Evolutionary conservation across 306 rosid genomes (phyloP).

Genomic region (Lathyrus sativus): DNA sequence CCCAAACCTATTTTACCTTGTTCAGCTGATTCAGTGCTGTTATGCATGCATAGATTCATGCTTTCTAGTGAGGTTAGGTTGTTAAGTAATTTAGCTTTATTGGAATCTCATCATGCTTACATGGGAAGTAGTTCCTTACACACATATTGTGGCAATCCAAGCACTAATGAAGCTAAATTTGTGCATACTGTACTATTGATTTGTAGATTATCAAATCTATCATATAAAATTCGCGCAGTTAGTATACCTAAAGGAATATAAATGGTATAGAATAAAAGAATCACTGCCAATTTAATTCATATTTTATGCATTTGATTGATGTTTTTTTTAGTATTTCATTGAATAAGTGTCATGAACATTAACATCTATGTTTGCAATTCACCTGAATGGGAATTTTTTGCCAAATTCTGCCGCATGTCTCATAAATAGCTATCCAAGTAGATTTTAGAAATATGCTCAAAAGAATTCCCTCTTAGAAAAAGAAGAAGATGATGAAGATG

Average conservation of each 20-base stretch:
- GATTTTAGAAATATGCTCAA: constrained; percentile 21
- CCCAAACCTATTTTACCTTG: background rate
- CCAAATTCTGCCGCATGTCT: constrained; percentile 18
- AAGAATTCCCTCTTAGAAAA: constrained; percentile 2
- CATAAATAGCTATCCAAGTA: constrained; percentile 1
- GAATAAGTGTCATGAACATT: constrained; percentile 18
- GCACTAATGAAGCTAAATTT: background rate
- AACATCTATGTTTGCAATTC: constrained; percentile 21
- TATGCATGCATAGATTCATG: constrained; percentile 5
- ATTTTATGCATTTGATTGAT: constrained; percentile 19
- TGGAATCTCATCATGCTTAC: background rate
- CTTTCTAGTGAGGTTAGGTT: background rate
- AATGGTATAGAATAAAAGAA: constrained; percentile 5
- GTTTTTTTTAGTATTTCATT: constrained; percentile 9
- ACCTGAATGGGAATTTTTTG: background rate
- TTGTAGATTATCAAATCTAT: constrained; percentile 16
- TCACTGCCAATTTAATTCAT: constrained; percentile 1
- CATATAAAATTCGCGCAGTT: constrained; percentile 12
- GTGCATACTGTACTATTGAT: background rate
- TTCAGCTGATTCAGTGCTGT: background rate
- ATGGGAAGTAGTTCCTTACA: background rate
- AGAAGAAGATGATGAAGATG: too few relatives aligned
- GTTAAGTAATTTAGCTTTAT: background rate
- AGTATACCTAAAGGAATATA: constrained; percentile 16
- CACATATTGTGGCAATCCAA: background rate